Base-by-base conservation (phyloP, 768 basidiomycete genomes). In the Cystobasidium ongulense region DNA sequence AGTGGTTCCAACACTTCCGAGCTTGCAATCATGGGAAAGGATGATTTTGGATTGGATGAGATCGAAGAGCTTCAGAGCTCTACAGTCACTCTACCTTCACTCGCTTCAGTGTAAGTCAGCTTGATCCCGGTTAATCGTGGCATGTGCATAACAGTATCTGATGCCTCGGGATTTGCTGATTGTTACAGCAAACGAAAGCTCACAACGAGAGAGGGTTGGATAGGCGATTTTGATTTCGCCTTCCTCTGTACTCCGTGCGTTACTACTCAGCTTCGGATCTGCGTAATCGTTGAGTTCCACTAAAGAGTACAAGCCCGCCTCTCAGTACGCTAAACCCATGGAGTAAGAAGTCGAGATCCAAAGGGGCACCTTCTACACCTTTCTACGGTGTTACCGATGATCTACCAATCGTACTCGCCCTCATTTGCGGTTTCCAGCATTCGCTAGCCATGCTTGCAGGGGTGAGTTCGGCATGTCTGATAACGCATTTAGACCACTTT, bases 331-430 rank as follows among this genome's bases (percentile, higher is more conserved):
- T 83, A 0, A 82, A 90, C 0, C 90, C 90, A 0, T 90, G 86
- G 78, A 80, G 83, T 31, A 79, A 80, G 21, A 64, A 73, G 23
- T 81, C 82, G 21, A 78, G 72, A 35, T 80, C 80, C 50, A 74
- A 62, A 63, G 75, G 54, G 21, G 73, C 72, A 10, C 79, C 81
- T 21, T 76, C 80, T 11, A 88, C 90, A 0, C 90, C 90, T 0
- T 92, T 91, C 81, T 91, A 90, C 76, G 86, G 86, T 1, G 81
- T 91, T 5, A 84, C 91, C 64, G 86, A 85, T 33, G 86, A 90
- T 27, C 82, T 92, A 3, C 91, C 90, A 1, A 84, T 91, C 35
- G 76, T 88, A 2, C 84, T 92, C 21, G 89, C 90, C 0, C 86
- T 91, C 36, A 84, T 88, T 0, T 87, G 86, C 75, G 90, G 91